phyloP scores from a whole-genome alignment of 2,329 filamentous ascomycete genomes.

The Pseudomassariella vexata region DNA sequence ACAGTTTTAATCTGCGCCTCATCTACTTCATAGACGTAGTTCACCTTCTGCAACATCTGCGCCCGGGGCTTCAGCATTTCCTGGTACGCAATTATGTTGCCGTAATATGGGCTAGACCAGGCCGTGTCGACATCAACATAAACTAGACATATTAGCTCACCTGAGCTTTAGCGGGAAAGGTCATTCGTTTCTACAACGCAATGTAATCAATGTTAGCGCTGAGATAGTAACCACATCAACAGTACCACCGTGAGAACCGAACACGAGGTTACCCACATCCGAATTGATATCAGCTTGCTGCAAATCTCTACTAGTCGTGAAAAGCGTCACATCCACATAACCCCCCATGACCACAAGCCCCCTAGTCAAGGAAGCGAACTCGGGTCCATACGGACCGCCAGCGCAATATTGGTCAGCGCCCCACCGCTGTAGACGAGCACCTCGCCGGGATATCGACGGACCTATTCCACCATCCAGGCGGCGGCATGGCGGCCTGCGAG shows the following conservation, averaged over 20 bases:
- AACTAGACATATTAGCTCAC: conserved; percentile 6
- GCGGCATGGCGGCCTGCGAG: conserved; percentile 32
- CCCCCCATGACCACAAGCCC: conserved; percentile 45
- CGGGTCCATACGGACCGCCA: conserved; percentile 39
- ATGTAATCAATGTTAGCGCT: too few relatives aligned
- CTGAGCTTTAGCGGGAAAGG: too few relatives aligned
- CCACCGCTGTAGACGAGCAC: conserved; percentile 40
- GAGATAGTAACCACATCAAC: too few relatives aligned
- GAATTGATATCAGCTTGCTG: conserved; percentile 19
- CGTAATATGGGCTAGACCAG: conserved; percentile 12
- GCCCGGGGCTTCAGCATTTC: conserved; percentile 7
- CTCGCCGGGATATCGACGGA: conserved; percentile 42
- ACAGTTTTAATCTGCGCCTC: conserved; percentile 29
- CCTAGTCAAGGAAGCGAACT: conserved; percentile 38
- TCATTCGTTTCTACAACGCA: too few relatives aligned
- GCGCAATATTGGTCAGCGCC: conserved; percentile 41
- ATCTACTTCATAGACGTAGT: conserved; percentile 12
- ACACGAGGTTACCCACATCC: too few relatives aligned
- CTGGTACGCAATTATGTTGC: conserved; percentile 13
- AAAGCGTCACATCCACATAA: conserved; percentile 37
- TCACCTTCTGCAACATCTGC: conserved; percentile 12
- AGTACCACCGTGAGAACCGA: too few relatives aligned
- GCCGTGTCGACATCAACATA: conserved; percentile 14
- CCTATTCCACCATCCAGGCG: conserved; percentile 40
- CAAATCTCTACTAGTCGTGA: conserved; percentile 17